Evolutionary conservation across 169 alveolate species (phyloP), one percentile per base, ranked within the genome.

Genomic region (Cryptosporidium xiaoi): DNA sequence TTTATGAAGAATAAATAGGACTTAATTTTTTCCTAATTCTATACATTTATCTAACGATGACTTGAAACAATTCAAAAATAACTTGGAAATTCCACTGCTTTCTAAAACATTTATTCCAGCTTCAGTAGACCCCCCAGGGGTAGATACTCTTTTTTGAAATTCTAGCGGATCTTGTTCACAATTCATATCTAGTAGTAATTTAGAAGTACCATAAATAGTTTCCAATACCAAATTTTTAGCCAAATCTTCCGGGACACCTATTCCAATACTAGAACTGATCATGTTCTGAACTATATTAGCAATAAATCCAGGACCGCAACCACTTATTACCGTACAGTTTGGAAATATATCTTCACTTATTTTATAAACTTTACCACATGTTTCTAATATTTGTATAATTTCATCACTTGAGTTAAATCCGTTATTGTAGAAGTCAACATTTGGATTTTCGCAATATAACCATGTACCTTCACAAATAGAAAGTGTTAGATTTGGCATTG

Each of bases 41-140:
- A 15, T 27, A 53, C 87, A 77, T 15, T 48, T 56, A 3, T 60
- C 20, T n/a, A 62, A 40, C 12, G 87, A 40, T 24, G 77, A 56
- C 7, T 27, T 20, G 12, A 77, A 71, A 46, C 87, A 77, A 24
- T 77, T 66, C 27, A 16, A 51, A 50, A 77, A 62, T 34, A 77
- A 5, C 16, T 36, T 7, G 2, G 56, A 51, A 36, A 77, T 77
- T 44, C 4, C 13, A 20, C 51, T 10, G n/a, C 64, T 34, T 48
- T 77, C 87, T 24, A 77, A 46, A n/a, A 60, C 18, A 27, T 77
- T 71, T 46, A 77, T 77, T 36, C 87, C 87, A 7, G 87, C 87
- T 48, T 77, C 77, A 40, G 87, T 77, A 34, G 87, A 56, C 16
- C 87, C 87, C n/a, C 87, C 87, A 2, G 69, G 69, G 24, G 87